These are phyloP conservation scores for Daphne laureola DNA, from an alignment of 441 rosid species.

Conservation along the genomic window DNA sequence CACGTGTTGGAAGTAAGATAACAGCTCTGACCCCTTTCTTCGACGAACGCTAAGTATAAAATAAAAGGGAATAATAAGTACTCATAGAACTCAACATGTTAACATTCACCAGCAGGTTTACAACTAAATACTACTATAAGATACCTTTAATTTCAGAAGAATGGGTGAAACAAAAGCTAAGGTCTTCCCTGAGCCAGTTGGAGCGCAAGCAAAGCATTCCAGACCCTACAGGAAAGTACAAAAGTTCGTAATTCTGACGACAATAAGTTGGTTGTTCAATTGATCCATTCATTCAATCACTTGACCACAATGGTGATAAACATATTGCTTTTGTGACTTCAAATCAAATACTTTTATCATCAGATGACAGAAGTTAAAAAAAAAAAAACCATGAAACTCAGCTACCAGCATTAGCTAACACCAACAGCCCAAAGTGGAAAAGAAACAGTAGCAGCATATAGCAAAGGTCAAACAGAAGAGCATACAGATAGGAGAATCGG, in stretches of 20 bases:
- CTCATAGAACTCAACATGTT: background rate
- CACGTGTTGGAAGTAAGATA: constrained; percentile 79
- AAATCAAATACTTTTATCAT: too few relatives aligned
- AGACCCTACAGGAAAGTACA: constrained; percentile 39
- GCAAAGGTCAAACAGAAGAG: constrained; percentile 12
- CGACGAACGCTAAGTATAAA: constrained; percentile 36
- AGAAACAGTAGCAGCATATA: constrained; percentile 1
- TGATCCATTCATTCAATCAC: too few relatives aligned
- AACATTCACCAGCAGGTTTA: background rate
- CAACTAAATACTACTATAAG: constrained; percentile 3
- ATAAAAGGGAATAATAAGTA: background rate
- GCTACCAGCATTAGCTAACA: too few relatives aligned
- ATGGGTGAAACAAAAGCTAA: constrained; percentile 85
- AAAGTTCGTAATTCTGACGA: too few relatives aligned
- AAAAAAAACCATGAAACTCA: too few relatives aligned
- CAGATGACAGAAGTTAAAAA: too few relatives aligned
- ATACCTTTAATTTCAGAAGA: constrained; percentile 87
- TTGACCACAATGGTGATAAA: too few relatives aligned
- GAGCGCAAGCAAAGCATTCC: constrained; percentile 94
- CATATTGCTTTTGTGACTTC: too few relatives aligned
- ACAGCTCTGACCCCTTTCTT: constrained; percentile 69
- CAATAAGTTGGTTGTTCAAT: too few relatives aligned
- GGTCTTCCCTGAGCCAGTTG: constrained; percentile 95
- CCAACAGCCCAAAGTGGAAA: background rate
- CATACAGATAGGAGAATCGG: constrained; percentile 76